These are phyloP conservation scores for Sclerotinia minor DNA, from an alignment of 2,329 filamentous ascomycete species.

Conservation along the genomic window DNA sequence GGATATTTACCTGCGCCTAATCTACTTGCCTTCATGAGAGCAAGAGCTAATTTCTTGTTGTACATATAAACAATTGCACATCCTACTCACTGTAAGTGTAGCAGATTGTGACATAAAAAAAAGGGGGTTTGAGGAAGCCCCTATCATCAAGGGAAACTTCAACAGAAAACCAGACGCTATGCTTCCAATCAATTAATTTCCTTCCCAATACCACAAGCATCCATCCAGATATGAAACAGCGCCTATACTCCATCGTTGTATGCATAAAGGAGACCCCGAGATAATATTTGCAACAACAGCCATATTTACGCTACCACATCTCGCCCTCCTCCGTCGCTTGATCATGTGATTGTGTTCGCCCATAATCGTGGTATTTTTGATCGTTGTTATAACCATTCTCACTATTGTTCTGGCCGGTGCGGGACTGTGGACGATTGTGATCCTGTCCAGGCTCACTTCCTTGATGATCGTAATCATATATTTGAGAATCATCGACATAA, in stretches of 20 bases:
- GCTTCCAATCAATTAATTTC: conserved; percentile 38
- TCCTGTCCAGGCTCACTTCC: conserved; percentile 42
- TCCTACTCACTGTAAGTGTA: conserved; percentile 28
- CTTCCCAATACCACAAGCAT: conserved; percentile 26
- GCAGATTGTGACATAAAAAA: conserved; percentile 33
- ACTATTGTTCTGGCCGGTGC: conserved; percentile 39
- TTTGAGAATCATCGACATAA: conserved; percentile 52
- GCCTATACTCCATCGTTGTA: conserved; percentile 41
- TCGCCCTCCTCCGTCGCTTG: conserved; percentile 38
- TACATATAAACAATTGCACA: conserved; percentile 38
- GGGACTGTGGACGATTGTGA: conserved; percentile 40
- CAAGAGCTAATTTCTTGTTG: conserved; percentile 33
- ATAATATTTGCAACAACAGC: conserved; percentile 18
- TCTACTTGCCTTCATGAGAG: conserved; percentile 29
- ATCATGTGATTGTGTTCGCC: conserved; percentile 29
- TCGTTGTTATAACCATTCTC: conserved; percentile 39
- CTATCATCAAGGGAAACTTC: conserved; percentile 1
- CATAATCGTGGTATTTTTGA: conserved; percentile 40
- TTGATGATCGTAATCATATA: conserved; percentile 51
- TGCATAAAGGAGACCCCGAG: conserved; percentile 34
- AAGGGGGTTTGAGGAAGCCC: conserved; percentile 11
- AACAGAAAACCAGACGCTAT: conserved; percentile 39
- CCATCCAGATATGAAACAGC: conserved; percentile 33
- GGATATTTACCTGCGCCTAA: conserved; percentile 31
- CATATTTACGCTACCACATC: conserved; percentile 39